Base-by-base conservation (phyloP, 179 eudicot species). In the Vitellaria paradoxa region DNA sequence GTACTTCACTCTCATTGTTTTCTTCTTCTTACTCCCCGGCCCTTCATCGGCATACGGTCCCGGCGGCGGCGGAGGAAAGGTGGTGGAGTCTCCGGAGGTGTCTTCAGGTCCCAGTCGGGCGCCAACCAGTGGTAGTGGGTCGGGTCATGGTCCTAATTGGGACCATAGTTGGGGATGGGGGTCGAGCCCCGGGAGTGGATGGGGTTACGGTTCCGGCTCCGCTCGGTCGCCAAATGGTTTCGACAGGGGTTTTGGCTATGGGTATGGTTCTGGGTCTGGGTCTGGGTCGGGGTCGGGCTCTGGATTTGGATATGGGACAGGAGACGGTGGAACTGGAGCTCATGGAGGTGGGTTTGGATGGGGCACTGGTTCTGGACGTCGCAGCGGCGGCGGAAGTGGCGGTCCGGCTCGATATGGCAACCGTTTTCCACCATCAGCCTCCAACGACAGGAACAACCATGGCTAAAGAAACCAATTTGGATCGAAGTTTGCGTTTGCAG, bases 121-220 rank as follows among this genome's bases (percentile, higher is more conserved):
- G 30, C 85, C 87, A 12, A 74, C 64, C 14, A 86, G 88, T 9
- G 84, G 67, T 6, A 81, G 83, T 1, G 91, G 93, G 17, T 85
- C 93, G 37, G 91, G 45, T 47, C 93, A 88, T 23, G 89, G 91
- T n/a, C 86, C 84, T 0, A 82, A 82, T n/a, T 86, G 93, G 93
- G 91, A 86, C 66, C 86, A 85, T 13, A 81, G 21, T 21, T 90
- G 91, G 93, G 91, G 88, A 2, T 90, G 87, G 88, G 93, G 93
- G 52, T 82, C 91, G 9, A 82, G 86, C 68, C 91, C 91, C 0
- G 68, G 74, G 0, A 78, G 82, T 0, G 90, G 90, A 0, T 90
- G 86, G 86, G 93, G 93, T 24, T 90, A 83, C 53, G 74, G 74
- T 8, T 70, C 91, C 1, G 93, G 93, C 12, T 89, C 91, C 0